A percentile compares a stretch with the other conserved stretches of the same genome.
Conservation (phyloP, 164 flowering plant species). For the Piper betle region DNA sequence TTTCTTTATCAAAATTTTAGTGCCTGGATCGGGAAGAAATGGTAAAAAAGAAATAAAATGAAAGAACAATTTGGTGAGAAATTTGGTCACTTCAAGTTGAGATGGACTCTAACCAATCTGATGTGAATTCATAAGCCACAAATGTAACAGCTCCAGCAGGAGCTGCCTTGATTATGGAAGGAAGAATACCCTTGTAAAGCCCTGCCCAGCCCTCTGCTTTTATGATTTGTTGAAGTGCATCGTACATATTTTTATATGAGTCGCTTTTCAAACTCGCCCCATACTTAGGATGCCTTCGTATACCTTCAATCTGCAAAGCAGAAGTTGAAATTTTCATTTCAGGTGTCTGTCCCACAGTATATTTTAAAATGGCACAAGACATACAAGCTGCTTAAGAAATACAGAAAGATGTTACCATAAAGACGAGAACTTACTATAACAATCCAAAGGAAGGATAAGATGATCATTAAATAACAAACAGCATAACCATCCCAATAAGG, state of each 20-base stretch:
- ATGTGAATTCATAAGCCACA: conserved; percentile 69
- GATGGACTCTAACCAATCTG: conserved; percentile 67
- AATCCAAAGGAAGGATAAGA: too few relatives aligned
- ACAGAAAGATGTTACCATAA: too few relatives aligned
- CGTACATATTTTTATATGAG: conserved; percentile 66
- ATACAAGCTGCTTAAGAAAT: too few relatives aligned
- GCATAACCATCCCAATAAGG: too few relatives aligned
- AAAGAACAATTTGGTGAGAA: background rate
- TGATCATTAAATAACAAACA: too few relatives aligned
- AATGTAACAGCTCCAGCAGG: conserved; percentile 98
- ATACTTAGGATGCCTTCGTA: conserved; percentile 74
- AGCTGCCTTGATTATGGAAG: conserved; percentile 91
- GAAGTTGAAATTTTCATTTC: background rate
- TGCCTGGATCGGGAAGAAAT: background rate
- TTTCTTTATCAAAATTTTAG: background rate
- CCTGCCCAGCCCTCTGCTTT: conserved; percentile 65
- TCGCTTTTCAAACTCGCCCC: conserved; percentile 72
- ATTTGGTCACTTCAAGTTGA: conserved; percentile 19
- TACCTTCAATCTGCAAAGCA: conserved; percentile 68
- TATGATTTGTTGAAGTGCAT: conserved; percentile 47
- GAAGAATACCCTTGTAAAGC: conserved; percentile 87
- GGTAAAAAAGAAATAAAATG: background rate
- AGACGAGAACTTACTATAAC: too few relatives aligned
- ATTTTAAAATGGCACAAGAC: too few relatives aligned
- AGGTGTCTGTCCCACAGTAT: background rate